These are phyloP conservation scores for Talaromyces sp. DNA, from an alignment of 2,329 filamentous ascomycete genomes.

Conservation along the genomic window DNA sequence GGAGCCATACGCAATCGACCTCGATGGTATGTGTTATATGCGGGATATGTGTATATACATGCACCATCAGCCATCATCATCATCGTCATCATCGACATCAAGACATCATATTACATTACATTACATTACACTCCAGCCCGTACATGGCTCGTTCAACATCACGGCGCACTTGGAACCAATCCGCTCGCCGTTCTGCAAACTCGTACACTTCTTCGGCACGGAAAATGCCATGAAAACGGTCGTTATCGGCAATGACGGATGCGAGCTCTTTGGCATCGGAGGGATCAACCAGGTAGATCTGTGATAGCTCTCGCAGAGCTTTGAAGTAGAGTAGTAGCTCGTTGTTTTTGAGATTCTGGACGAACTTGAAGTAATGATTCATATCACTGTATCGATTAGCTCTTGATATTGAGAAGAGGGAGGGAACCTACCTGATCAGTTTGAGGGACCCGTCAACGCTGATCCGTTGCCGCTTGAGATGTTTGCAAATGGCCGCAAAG, in stretches of 20 bases:
- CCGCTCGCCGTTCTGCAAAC: slow-evolving; percentile 86
- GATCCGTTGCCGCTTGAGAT: slow-evolving; percentile 92
- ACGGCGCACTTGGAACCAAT: slow-evolving; percentile 88
- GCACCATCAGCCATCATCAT: not conserved
- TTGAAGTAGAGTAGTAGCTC: slow-evolving; percentile 86
- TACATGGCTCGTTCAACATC: slow-evolving; percentile 97
- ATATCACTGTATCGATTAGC: slow-evolving; percentile 64
- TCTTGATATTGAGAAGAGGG: not conserved
- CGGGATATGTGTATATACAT: not conserved
- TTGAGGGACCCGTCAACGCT: slow-evolving; percentile 85
- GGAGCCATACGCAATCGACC: not conserved
- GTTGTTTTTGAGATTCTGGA: slow-evolving; percentile 74
- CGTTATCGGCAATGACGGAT: slow-evolving; percentile 85
- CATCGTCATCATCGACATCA: slow-evolving; percentile 2
- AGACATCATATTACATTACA: too few species aligned
- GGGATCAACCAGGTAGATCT: slow-evolving; percentile 90
- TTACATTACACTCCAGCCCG: slow-evolving; percentile 79
- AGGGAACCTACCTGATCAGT: slow-evolving; percentile 63
- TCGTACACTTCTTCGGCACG: slow-evolving; percentile 95
- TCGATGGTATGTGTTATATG: not conserved
- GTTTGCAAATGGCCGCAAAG: slow-evolving; percentile 90
- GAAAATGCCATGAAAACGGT: slow-evolving; percentile 88
- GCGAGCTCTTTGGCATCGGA: slow-evolving; percentile 91
- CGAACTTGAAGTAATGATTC: slow-evolving; percentile 86
- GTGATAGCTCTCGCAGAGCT: slow-evolving; percentile 83